Base-by-base conservation (phyloP, 225 moss, liverwort and hornwort species). In the Asterella californica region DNA sequence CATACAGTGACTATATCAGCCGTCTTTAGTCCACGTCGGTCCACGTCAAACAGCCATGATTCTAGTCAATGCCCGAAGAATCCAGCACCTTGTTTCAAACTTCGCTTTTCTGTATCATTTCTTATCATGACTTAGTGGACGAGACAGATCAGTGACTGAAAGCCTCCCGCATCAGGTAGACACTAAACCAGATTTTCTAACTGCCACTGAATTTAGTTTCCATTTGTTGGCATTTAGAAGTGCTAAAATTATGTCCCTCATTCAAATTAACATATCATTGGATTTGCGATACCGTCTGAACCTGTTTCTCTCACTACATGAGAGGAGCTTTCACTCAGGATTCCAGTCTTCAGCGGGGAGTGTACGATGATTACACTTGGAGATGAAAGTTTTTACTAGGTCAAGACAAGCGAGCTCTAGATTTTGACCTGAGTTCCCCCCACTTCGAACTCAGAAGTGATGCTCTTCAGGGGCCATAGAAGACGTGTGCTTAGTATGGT, bases 191-290 rank as follows among this genome's bases (percentile, higher is more conserved):
- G 79, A 55, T 67, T 65, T n/a, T 54, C 53, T 53, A 34, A 68
- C 67, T 68, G 69, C 79, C 79, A 68, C 54, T 79, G 79, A 70
- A 54, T 70, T 70, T 49, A 68, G 30, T 55, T 79, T 70, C 69
- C 79, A 69, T 22, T 69, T 79, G 3, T 79, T 69, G 79, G 79
- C 79, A 69, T 27, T 47, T 54, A 79, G 69, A 79, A 79, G 52
- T 78, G 78, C 78, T 30, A 66, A 65, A 59, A 48, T 70, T 79
- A 79, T 79, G 79, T 78, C 79, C 68, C 69, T 79, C 79, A n/a
- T 69, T 79, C 68, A 69, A 36, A 68, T 69, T 55, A 79, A 67
- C 54, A 67, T 55, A 53, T 54, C 68, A 68, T 54, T 53, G 79
- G 68, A 79, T 68, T 68, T 70, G 67, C 69, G 68, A 53, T 54